These are phyloP conservation scores for Kwoniella shandongensis DNA, from an alignment of 768 basidiomycete genomes.

Conservation along the genomic window DNA sequence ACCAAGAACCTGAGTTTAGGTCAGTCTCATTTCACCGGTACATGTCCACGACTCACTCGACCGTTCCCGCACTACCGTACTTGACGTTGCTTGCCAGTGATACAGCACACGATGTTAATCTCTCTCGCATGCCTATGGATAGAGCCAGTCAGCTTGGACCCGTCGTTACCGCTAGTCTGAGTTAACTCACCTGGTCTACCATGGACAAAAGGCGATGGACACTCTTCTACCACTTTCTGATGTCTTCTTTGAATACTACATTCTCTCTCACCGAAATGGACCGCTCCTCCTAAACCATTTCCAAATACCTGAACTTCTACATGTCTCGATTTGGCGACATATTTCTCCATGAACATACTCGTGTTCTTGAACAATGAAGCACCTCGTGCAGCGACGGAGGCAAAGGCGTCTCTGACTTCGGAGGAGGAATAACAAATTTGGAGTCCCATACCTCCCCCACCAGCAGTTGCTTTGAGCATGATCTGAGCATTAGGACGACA, in stretches of 20 bases:
- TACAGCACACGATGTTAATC: slow-evolving; percentile 62
- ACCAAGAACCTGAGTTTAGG: slow-evolving; percentile 27
- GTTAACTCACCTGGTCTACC: slow-evolving; percentile 57
- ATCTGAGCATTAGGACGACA: slow-evolving; percentile 47
- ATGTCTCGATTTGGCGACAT: slow-evolving; percentile 62
- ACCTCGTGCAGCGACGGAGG: slow-evolving; percentile 26
- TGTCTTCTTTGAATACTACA: slow-evolving; percentile 69
- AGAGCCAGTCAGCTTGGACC: background rate
- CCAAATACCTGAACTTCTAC: slow-evolving; percentile 68
- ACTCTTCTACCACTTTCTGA: slow-evolving; percentile 73
- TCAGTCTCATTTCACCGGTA: background rate
- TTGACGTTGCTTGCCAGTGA: slow-evolving; percentile 58
- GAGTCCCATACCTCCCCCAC: slow-evolving; percentile 71
- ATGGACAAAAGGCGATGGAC: slow-evolving; percentile 63
- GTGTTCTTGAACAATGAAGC: slow-evolving; percentile 60
- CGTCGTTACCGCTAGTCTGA: background rate
- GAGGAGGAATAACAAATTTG: slow-evolving; percentile 56
- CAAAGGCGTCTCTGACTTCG: slow-evolving; percentile 30
- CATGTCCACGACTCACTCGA: slow-evolving; percentile 63
- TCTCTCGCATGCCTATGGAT: slow-evolving; percentile 56
- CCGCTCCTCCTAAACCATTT: slow-evolving; percentile 60
- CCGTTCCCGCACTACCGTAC: slow-evolving; percentile 65
- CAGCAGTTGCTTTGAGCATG: slow-evolving; percentile 67
- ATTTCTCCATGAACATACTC: slow-evolving; percentile 65
- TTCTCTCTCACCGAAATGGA: slow-evolving; percentile 70